These are phyloP conservation scores for Triticum monococcum DNA, from an alignment of 176 grass and related monocot species.

Conservation along the genomic window DNA sequence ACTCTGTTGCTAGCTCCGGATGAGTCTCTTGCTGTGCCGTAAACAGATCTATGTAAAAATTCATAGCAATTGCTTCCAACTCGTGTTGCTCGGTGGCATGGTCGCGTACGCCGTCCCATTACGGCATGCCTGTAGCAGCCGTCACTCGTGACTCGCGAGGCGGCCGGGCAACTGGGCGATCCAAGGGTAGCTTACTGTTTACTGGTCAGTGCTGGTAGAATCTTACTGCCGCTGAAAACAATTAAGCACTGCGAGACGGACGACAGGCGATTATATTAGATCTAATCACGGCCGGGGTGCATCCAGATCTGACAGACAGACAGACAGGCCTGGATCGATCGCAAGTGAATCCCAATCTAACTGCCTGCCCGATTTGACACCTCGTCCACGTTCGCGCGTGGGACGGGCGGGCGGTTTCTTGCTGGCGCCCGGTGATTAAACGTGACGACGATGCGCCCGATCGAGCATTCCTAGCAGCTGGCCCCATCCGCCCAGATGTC, in stretches of 20 bases:
- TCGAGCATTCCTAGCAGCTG: neutral
- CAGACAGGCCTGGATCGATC: neutral
- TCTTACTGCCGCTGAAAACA: neutral
- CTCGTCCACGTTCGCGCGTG: constrained; percentile 40
- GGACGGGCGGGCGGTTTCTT: neutral
- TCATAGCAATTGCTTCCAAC: too few relatives aligned
- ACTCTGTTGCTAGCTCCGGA: too few relatives aligned
- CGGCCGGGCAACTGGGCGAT: too few relatives aligned
- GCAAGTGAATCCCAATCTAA: neutral
- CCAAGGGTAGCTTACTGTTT: too few relatives aligned
- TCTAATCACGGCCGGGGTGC: constrained; percentile 15
- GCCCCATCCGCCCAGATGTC: neutral
- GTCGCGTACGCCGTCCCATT: neutral
- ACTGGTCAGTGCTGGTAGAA: neutral
- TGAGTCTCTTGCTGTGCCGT: too few relatives aligned
- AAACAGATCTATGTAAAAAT: too few relatives aligned
- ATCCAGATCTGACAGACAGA: constrained; percentile 40
- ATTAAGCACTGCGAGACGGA: neutral
- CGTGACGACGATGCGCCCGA: neutral
- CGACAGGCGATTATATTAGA: neutral
- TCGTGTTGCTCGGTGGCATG: too few relatives aligned
- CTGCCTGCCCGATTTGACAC: constrained; percentile 41
- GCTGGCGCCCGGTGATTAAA: neutral
- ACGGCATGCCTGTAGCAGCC: neutral
- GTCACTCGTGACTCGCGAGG: too few relatives aligned